Evolutionary conservation across 345 rosid species (phyloP).

Genomic region (Hirschfeldia incana): DNA sequence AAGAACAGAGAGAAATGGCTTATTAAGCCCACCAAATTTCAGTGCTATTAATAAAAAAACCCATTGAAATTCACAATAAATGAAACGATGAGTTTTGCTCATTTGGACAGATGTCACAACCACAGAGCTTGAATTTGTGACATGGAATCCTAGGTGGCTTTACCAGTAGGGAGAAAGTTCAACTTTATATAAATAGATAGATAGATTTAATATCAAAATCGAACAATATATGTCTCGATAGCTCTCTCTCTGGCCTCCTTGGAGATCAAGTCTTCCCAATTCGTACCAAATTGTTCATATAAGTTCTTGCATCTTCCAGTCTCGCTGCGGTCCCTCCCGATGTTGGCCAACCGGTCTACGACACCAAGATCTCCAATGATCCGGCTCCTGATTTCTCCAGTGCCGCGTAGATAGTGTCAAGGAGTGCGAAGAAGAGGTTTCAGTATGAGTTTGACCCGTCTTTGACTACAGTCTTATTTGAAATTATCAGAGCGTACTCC

Average conservation of each 20-base stretch:
- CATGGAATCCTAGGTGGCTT: too few relatives aligned
- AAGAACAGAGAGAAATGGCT: too few relatives aligned
- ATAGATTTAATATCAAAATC: slow-evolving; percentile 11
- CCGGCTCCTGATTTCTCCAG: slow-evolving; percentile 55
- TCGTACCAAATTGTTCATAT: slow-evolving; percentile 51
- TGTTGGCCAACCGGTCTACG: slow-evolving; percentile 69
- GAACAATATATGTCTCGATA: slow-evolving; percentile 69
- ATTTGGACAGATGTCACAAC: too few relatives aligned
- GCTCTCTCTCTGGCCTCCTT: slow-evolving; percentile 46
- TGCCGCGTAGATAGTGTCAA: slow-evolving; percentile 53
- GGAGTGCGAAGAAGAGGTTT: slow-evolving; percentile 55
- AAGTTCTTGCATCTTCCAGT: slow-evolving; percentile 51
- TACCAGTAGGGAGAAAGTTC: too few relatives aligned
- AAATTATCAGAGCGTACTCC: slow-evolving; percentile 44
- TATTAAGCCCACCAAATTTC: too few relatives aligned
- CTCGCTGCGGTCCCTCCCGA: slow-evolving; percentile 45
- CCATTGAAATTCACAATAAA: too few relatives aligned
- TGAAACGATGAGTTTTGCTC: too few relatives aligned
- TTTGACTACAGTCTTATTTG: slow-evolving; percentile 17
- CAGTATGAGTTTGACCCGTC: slow-evolving; percentile 38
- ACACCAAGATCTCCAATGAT: slow-evolving; percentile 50
- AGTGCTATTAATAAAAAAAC: too few relatives aligned
- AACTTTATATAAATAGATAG: too few relatives aligned
- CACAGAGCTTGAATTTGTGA: too few relatives aligned
- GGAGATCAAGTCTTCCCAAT: slow-evolving; percentile 45